Base-by-base conservation (phyloP, 2,329 filamentous ascomycete genomes). In the Exophiala sideris region DNA sequence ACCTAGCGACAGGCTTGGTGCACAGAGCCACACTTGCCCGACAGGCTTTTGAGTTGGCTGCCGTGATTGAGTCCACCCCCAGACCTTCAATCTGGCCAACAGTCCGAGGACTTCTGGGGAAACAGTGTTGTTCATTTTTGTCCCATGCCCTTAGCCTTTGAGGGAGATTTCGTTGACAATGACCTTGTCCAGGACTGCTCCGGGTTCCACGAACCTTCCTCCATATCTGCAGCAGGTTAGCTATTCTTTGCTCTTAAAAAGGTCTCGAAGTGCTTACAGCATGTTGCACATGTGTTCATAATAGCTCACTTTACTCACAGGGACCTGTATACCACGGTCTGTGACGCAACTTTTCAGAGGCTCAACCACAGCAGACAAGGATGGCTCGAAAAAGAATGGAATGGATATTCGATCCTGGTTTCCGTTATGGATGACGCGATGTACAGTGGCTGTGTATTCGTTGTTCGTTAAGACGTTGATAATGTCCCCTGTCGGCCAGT, bases 201-300 rank as follows among this genome's bases (percentile, higher is more conserved):
- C 48, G 24, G 29, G n/a, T 32, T 51, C 48, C n/a, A 51, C 48
- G 14, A 51, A 51, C 38, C 48, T 41, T 12, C 48, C 48, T 29
- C 45, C 48, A 39, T 51, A 50, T 36, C 48, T 50, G 40, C 20
- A 4, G n/a, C 18, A 14, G 7, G 40, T 50, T 34, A 50, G 40
- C 12, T 14, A 33, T 21, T 16, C n/a, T 46, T 34, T 2, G 10
- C 8, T 33, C 24, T 18, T 12, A 29, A 46, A 7, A 14, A 14
- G 7, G 18, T 20, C 12, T 36, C 6, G 45, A 12, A 36, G 11
- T 18, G 21, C 48, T 50, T 50, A 51, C 48, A 51, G 40, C 48
- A 51, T 51, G n/a, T 51, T 40, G 41, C 48, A 51, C 48, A 51
- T 51, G 32, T 51, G 48, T 20, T 51, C 48, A 11, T 51, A 51